Conservation (phyloP, 768 basidiomycete species). For the Floccularia luteovirens region DNA sequence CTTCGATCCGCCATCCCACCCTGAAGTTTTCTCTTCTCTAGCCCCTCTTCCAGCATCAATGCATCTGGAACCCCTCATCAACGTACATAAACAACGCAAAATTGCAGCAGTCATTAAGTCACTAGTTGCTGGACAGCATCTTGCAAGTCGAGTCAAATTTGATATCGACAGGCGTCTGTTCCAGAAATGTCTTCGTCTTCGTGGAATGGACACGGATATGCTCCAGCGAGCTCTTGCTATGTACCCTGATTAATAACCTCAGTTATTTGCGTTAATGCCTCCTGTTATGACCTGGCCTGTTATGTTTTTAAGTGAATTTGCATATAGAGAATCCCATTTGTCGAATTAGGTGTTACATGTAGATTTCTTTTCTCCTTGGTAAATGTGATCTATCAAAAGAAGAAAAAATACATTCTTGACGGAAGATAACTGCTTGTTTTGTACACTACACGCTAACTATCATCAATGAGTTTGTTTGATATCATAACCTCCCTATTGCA, state of each 20-base stretch:
- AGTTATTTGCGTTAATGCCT: no score
- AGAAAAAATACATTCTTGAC: no score
- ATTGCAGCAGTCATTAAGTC: slow-evolving; percentile 78
- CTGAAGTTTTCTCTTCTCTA: slow-evolving; percentile 73
- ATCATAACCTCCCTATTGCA: no score
- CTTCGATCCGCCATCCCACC: slow-evolving; percentile 64
- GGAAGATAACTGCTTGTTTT: no score
- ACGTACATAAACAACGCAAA: slow-evolving; percentile 81
- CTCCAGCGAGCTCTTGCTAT: slow-evolving; percentile 37
- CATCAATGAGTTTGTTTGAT: no score
- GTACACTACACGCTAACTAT: no score
- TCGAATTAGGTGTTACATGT: no score
- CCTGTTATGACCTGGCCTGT: no score
- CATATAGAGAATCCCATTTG: no score
- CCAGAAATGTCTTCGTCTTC: slow-evolving; percentile 64
- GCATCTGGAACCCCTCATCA: slow-evolving; percentile 79
- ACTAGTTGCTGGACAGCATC: slow-evolving; percentile 76
- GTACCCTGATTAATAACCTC: slow-evolving; percentile 15
- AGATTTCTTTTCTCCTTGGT: no score
- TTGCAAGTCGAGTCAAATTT: slow-evolving; percentile 66
- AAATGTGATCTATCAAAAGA: no score
- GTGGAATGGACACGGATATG: slow-evolving; percentile 51
- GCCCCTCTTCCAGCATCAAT: slow-evolving; percentile 68
- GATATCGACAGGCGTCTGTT: slow-evolving; percentile 65
- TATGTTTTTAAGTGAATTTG: no score